Evolutionary conservation across 805 yeast genomes (phyloP).

Genomic region (Lipomyces sp.): DNA sequence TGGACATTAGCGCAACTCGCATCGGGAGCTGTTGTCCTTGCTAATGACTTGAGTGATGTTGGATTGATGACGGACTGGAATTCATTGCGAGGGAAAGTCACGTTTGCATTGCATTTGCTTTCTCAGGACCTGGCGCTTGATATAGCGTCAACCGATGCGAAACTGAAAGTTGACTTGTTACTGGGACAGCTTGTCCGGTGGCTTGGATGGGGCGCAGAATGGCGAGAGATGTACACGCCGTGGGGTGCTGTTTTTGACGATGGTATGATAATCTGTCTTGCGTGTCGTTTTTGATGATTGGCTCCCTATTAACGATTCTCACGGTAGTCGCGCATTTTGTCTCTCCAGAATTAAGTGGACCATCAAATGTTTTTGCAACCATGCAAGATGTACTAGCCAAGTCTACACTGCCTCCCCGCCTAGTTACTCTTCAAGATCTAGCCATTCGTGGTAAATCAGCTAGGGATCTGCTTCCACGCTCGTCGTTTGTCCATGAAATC

Average conservation of each 20-base stretch:
- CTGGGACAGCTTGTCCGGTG: constrained; percentile 60
- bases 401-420: no score
- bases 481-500: no score
- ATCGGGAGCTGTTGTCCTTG: constrained; percentile 2
- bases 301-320: no score
- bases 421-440: no score
- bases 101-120: constrained; percentile 67
- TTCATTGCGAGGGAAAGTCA: constrained; percentile 35
- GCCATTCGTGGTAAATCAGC: no score
- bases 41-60: neutral
- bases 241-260: constrained; percentile 35
- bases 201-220: constrained; percentile 75
- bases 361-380: no score
- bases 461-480: no score
- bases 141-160: constrained; percentile 30
- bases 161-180: constrained; percentile 47
- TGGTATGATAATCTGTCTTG: constrained; percentile 1
- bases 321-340: no score
- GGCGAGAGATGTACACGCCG: constrained; percentile 35
- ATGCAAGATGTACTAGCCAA: no score
- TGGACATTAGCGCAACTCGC: constrained; percentile 2
- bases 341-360: no score
- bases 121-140: constrained; percentile 72
- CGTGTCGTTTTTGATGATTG: neutral
- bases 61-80: neutral